Conservation (phyloP, 2,329 filamentous ascomycete genomes). For the Pseudocercospora fijiensis region DNA sequence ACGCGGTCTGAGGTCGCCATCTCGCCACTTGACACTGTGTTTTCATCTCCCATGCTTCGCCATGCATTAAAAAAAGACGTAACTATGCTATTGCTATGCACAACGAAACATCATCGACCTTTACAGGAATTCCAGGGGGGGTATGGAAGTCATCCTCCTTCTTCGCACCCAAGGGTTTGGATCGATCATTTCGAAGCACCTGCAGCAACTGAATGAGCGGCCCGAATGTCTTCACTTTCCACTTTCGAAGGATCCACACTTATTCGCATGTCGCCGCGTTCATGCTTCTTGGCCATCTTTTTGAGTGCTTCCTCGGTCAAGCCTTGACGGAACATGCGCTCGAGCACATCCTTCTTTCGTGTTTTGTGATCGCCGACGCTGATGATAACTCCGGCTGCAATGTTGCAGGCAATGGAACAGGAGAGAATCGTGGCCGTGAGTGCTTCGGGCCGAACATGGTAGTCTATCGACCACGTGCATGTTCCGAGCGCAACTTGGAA, state of each 20-base stretch:
- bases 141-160: constrained; percentile 9
- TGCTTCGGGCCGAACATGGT: constrained; percentile 66
- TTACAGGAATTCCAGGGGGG: not conserved
- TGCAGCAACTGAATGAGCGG: constrained; percentile 10
- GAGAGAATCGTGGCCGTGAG: constrained; percentile 79
- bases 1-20: not conserved
- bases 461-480: constrained; percentile 75
- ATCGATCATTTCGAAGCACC: constrained; percentile 1
- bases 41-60: not conserved
- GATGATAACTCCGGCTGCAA: constrained; percentile 73
- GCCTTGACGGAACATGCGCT: constrained; percentile 73
- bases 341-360: constrained; percentile 80
- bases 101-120: constrained; percentile 3
- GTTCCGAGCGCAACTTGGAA: constrained; percentile 78
- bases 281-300: constrained; percentile 40
- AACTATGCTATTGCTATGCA: constrained; percentile 7
- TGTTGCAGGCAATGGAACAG: constrained; percentile 74
- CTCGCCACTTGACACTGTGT: not conserved
- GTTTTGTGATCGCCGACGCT: constrained; percentile 72
- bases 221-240: constrained; percentile 23
- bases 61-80: constrained; percentile 8
- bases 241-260: constrained; percentile 21
- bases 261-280: constrained; percentile 23
- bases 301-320: constrained; percentile 66
- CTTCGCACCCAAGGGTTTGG: constrained; percentile 10